A percentile compares a stretch with the other conserved stretches of the same genome.
Conservation (phyloP, 2,329 filamentous ascomycete species). For the Coniochaeta hoffmannii region DNA sequence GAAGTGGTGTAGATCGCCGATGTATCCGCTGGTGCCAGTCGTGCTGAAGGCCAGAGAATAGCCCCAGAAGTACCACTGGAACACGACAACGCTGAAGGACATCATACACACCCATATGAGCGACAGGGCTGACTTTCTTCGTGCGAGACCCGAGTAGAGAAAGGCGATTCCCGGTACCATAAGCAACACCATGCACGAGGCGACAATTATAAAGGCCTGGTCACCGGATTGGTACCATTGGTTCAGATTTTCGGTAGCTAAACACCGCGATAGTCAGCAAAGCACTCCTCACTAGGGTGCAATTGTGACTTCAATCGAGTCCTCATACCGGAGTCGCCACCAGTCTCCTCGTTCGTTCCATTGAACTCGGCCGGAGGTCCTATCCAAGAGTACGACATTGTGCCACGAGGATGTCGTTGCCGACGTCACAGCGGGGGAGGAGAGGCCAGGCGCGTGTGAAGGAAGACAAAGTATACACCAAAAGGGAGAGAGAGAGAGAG, state of each 20-base stretch:
- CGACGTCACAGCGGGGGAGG: not conserved
- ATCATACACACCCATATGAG: slow-evolving; percentile 98
- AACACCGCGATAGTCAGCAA: slow-evolving; percentile 8
- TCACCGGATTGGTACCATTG: slow-evolving; percentile 92
- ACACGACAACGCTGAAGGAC: slow-evolving; percentile 81
- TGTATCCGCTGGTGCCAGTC: slow-evolving; percentile 77
- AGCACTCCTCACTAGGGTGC: not conserved
- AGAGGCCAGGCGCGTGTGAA: not conserved
- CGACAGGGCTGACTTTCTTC: slow-evolving; percentile 92
- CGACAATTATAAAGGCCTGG: slow-evolving; percentile 85
- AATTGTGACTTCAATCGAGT: not conserved
- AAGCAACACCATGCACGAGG: slow-evolving; percentile 86
- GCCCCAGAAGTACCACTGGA: slow-evolving; percentile 99
- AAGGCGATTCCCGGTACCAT: slow-evolving; percentile 98
- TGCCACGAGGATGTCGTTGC: not conserved
- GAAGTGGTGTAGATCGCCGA: slow-evolving; percentile 84
- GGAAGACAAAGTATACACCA: not conserved
- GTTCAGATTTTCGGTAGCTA: slow-evolving; percentile 82
- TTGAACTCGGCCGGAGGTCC: slow-evolving; percentile 55
- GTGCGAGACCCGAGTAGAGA: slow-evolving; percentile 94
- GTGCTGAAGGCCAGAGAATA: slow-evolving; percentile 90
- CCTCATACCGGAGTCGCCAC: slow-evolving; percentile 72
- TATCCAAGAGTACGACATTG: slow-evolving; percentile 53
- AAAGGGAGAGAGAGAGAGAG: too few species aligned
- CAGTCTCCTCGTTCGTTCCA: slow-evolving; percentile 55